These are phyloP conservation scores for Pseudisothecium myosuroides DNA, from an alignment of 225 moss, liverwort and hornwort species.

Conservation along the genomic window DNA sequence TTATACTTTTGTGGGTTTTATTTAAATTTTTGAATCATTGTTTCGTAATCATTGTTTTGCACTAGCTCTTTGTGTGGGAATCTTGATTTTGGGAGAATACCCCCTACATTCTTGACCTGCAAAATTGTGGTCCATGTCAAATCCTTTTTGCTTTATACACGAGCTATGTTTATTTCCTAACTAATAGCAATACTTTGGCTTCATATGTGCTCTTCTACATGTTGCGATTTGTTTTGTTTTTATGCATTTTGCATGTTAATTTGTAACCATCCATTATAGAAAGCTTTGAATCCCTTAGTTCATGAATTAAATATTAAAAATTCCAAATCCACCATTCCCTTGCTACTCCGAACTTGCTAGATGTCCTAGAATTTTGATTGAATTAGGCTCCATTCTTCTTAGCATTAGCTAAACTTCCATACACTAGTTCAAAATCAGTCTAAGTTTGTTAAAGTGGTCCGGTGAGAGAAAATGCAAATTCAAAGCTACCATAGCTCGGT, in stretches of 20 bases:
- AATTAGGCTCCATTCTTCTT: not conserved
- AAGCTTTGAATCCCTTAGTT: not conserved
- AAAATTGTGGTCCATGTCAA: not conserved
- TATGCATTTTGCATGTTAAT: not conserved
- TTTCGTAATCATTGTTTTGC: not conserved
- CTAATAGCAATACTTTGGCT: not conserved
- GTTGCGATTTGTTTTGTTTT: not conserved
- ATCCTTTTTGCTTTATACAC: not conserved
- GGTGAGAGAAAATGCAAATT: too few relatives aligned
- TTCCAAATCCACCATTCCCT: not conserved
- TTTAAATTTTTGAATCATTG: not conserved
- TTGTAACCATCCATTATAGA: not conserved
- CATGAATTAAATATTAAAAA: too few relatives aligned
- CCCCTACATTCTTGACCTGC: accelerated
- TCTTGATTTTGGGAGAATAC: not conserved
- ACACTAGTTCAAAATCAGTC: too few relatives aligned
- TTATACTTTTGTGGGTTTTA: not conserved
- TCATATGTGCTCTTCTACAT: not conserved
- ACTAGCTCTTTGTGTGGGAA: accelerated
- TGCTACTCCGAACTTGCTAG: not conserved
- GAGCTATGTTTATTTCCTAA: not conserved
- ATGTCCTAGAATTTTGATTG: not conserved
- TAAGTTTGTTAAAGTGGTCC: too few relatives aligned
- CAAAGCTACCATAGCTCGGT: too few relatives aligned
- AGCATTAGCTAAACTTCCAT: too few relatives aligned